phyloP scores from a whole-genome alignment of 73 alveolate genomes.

The Blepharisma japonicum region DNA sequence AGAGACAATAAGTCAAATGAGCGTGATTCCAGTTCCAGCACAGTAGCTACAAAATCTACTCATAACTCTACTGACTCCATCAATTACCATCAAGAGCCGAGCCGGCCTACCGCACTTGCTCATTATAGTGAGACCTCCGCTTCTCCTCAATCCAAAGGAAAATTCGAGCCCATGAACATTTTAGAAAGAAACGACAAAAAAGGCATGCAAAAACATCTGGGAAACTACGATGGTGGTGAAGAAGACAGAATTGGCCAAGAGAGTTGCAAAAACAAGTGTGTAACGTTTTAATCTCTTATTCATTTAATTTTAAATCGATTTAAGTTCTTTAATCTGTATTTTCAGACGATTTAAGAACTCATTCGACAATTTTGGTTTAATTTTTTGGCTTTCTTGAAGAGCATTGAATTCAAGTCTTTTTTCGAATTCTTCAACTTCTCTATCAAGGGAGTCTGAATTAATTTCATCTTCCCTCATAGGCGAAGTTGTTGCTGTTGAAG shows the following conservation, averaged over 20 bases:
- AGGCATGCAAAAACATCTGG: too few species aligned
- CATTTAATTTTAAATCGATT: background rate
- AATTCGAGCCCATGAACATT: too few species aligned
- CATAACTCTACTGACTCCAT: too few species aligned
- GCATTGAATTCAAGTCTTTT: background rate
- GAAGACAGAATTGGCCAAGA: background rate
- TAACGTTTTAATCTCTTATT: background rate
- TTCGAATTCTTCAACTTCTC: background rate
- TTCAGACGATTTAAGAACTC: background rate
- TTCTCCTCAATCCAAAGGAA: too few species aligned
- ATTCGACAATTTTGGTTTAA: background rate
- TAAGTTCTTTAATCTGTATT: background rate
- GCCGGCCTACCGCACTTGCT: too few species aligned
- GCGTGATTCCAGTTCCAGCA: too few species aligned
- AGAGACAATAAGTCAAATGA: too few species aligned
- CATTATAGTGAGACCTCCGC: too few species aligned
- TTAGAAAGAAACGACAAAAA: too few species aligned
- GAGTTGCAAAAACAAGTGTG: background rate
- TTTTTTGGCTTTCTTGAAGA: background rate
- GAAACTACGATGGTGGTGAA: background rate
- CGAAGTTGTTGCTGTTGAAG: background rate
- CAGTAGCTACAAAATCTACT: too few species aligned
- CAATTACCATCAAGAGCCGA: too few species aligned
- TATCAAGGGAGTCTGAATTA: background rate
- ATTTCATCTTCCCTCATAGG: background rate